phyloP scores from a whole-genome alignment of 495 filamentous ascomycete species.

The Aspergillus campestris region DNA sequence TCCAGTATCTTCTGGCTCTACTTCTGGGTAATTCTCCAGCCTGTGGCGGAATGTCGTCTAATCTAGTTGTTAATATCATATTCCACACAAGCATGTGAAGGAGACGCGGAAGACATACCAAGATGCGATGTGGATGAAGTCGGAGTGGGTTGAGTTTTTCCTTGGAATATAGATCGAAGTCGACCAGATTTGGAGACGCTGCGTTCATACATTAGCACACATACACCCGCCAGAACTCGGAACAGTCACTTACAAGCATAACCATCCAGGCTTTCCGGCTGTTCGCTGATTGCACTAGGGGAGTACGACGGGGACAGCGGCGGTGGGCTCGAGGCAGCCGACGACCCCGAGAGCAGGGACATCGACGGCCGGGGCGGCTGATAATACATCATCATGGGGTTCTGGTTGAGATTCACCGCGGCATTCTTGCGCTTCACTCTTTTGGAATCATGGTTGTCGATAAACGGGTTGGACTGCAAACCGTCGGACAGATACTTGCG shows the following conservation, averaged over 20 bases:
- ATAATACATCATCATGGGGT: constrained; percentile 8
- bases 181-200: constrained; percentile 2
- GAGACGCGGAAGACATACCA: constrained; percentile 6
- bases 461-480: constrained; percentile 2
- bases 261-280: constrained; percentile 20
- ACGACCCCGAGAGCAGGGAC: constrained; percentile 24
- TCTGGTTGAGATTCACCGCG: constrained; percentile 26
- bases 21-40: constrained; percentile 18
- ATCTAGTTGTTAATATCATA: neutral
- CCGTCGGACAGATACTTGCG: constrained; percentile 18
- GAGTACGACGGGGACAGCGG: constrained; percentile 37
- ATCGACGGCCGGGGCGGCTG: constrained; percentile 7
- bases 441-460: constrained; percentile 13
- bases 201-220: neutral
- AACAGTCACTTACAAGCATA: constrained; percentile 13
- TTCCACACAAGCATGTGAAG: neutral
- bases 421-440: constrained; percentile 32
- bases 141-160: too few species aligned
- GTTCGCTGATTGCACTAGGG: constrained; percentile 30
- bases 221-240: neutral
- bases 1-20: neutral
- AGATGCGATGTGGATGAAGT: neutral
- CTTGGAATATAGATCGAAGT: neutral
- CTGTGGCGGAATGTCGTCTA: constrained; percentile 29
- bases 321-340: constrained; percentile 32